Evolutionary conservation across 371 early-diverging fungal species (phyloP), one percentile per base, ranked within the genome.

Genomic region (Apophysomyces elegans): DNA sequence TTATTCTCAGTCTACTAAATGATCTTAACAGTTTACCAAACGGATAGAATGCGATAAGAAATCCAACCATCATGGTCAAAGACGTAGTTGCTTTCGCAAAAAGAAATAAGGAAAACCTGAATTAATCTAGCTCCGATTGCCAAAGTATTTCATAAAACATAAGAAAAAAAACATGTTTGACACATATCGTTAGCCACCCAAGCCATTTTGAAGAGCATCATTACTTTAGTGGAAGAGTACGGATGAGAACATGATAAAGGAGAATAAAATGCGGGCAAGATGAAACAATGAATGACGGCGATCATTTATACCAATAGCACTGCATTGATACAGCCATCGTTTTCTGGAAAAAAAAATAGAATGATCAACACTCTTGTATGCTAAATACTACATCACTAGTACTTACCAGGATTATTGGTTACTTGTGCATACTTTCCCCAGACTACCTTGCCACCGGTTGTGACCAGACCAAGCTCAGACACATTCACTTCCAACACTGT

Each of bases 371-470:
- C 39, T 21, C 35, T 32, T 32, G n/a, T 8, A 21, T 3, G 14
- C 7, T 4, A 16, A 37, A 36, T 16, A 35, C 38, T 36, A 7
- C 50, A 32, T 18, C 16, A 21, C 16, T 37, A 14, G 39, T 41
- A 9, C 84, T 86, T 77, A 94, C 95, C 73, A 45, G 96, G 96
- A 76, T 95, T 92, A 76, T 96, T 96, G 13, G 95, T 96, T 14
- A 96, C 90, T 86, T 99, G 99, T 14, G 99, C 98, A 82, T 99
- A 99, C 86, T 99, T 99, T 71, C 99, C 99, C 99, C 99, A 99
- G 16, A 99, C 97, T 64, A 99, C 98, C 84, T 99, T 99, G 65
- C 99, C 99, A 73, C 92, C 88, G 44, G 95, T 95, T 54, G 99
- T 98, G 21, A 99, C 99, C 57, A 99, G 84, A 64, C 99, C 99